Conservation (phyloP, 1,139 yeast species). For the Yamadazyma spencermartinsiae region DNA sequence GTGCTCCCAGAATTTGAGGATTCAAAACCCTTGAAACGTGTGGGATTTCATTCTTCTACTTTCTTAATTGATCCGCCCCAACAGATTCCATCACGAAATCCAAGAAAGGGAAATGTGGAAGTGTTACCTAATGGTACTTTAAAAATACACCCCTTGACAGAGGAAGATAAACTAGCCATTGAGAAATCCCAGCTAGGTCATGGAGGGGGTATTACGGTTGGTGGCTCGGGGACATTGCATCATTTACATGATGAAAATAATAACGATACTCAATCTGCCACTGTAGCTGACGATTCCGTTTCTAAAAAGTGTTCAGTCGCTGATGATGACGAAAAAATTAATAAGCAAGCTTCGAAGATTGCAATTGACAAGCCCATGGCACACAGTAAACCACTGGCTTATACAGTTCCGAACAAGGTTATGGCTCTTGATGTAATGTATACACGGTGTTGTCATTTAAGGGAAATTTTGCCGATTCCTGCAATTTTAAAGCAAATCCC, state of each 20-base stretch:
- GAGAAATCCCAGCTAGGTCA: constrained; percentile 50
- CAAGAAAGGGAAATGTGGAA: constrained; percentile 74
- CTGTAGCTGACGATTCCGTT: constrained; percentile 9
- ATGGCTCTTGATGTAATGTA: constrained; percentile 65
- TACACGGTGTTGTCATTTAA: constrained; percentile 72
- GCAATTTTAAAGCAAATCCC: constrained; percentile 76
- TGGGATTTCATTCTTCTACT: constrained; percentile 71
- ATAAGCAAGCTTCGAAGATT: constrained; percentile 36
- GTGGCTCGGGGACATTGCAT: constrained; percentile 70
- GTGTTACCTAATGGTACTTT: constrained; percentile 59
- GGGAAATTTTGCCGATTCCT: constrained; percentile 75
- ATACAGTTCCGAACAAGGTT: constrained; percentile 39
- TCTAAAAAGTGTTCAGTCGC: constrained; percentile 18
- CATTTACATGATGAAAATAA: constrained; percentile 26
- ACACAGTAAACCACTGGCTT: constrained; percentile 23
- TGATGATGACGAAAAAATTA: constrained; percentile 29
- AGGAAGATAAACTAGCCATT: constrained; percentile 52
- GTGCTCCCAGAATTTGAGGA: constrained; percentile 24
- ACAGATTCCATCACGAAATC: constrained; percentile 63
- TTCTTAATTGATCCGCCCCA: constrained; percentile 75
- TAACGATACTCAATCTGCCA: constrained; percentile 16
- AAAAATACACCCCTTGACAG: constrained; percentile 59
- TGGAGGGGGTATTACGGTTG: constrained; percentile 77
- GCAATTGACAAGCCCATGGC: constrained; percentile 54
- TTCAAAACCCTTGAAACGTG: constrained; percentile 56